Conservation (phyloP, 305 asterid genomes). For the Caryopteris hybrid region DNA sequence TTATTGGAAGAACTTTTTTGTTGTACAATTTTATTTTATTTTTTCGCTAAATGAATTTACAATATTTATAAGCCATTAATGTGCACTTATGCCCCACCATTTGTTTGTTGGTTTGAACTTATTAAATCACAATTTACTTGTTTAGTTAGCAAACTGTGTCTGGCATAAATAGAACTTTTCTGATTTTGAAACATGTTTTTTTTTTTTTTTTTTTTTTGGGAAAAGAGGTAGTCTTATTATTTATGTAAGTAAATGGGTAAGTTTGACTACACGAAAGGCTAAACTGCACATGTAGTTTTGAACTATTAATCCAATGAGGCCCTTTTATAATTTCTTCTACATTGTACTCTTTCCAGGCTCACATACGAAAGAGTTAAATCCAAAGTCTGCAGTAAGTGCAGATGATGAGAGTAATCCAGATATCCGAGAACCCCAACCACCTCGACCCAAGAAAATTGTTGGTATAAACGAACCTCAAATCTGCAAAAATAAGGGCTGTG, state of each 20-base stretch:
- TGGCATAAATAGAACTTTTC: not conserved
- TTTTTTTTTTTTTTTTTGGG: too few species aligned
- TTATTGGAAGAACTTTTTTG: not conserved
- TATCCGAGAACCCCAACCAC: conserved; percentile 35
- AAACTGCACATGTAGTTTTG: not conserved
- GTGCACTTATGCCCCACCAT: not conserved
- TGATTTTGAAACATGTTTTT: too few species aligned
- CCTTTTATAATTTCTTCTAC: not conserved
- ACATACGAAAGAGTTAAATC: conserved; percentile 41
- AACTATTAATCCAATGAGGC: not conserved
- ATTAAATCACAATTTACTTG: not conserved
- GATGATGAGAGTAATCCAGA: conserved; percentile 26
- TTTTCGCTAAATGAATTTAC: too few species aligned
- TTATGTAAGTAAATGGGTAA: conserved; percentile 1
- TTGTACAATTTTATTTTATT: too few species aligned
- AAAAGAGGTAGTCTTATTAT: not conserved
- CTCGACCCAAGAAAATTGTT: conserved; percentile 48
- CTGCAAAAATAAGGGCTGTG: conserved; percentile 79
- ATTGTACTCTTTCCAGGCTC: conserved; percentile 43
- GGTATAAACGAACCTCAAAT: conserved; percentile 69
- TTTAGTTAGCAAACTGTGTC: not conserved
- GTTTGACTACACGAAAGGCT: not conserved
- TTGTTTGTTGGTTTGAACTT: not conserved
- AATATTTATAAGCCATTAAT: too few species aligned
- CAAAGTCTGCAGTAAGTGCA: conserved; percentile 29